A percentile compares a stretch with the other conserved stretches of the same genome.
Evolutionary conservation across 306 rosid genomes (phyloP).

Genomic region (Delonix regia): DNA sequence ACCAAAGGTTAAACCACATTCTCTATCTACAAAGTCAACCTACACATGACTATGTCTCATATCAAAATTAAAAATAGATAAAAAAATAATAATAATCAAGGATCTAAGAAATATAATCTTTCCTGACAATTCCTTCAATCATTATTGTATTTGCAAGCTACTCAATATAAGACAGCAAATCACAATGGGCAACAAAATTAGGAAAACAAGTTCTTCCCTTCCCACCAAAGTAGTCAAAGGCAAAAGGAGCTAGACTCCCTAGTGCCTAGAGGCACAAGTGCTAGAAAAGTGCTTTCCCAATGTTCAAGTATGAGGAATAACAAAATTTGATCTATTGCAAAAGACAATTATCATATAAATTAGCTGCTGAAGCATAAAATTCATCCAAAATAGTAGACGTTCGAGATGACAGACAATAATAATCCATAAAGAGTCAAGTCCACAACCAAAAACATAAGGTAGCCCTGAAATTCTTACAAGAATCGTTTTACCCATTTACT

Average conservation of each 20-base stretch:
- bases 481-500: neutral
- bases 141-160: too few relatives aligned
- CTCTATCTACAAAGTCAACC: neutral
- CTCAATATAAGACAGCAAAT: too few relatives aligned
- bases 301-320: neutral
- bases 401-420: neutral
- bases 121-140: neutral
- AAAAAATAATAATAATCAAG: slow-evolving; percentile 8
- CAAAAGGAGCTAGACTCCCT: neutral
- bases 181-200: too few relatives aligned
- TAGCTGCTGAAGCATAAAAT: neutral
- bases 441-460: neutral
- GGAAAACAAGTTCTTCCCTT: too few relatives aligned
- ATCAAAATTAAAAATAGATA: slow-evolving; percentile 2
- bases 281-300: too few relatives aligned
- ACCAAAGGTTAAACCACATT: slow-evolving; percentile 1
- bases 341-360: neutral
- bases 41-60: neutral
- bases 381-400: neutral
- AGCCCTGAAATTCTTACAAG: neutral
- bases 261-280: neutral
- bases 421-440: neutral
- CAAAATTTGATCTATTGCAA: neutral
- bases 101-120: slow-evolving; percentile 1
- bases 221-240: neutral